phyloP scores from a whole-genome alignment of 1,139 yeast species.

The Hyphopichia burtonii region DNA sequence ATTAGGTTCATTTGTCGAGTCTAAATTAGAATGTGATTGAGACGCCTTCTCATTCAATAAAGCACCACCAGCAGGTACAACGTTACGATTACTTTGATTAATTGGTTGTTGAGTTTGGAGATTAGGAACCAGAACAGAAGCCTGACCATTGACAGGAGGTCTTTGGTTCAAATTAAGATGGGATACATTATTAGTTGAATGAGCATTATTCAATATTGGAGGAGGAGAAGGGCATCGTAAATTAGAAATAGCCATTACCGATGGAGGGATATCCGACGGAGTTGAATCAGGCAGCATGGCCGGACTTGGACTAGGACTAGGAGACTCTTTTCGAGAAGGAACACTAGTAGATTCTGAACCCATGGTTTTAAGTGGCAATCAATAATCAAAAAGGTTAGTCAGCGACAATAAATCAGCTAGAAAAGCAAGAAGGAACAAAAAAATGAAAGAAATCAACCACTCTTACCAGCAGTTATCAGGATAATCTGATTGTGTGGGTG shows the following conservation, averaged over 20 bases:
- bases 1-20: not conserved
- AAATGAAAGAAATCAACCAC: not conserved
- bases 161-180: not conserved
- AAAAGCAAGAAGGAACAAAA: too few species aligned
- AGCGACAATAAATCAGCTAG: too few species aligned
- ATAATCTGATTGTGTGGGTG: too few species aligned
- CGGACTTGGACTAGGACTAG: slow-evolving; percentile 7
- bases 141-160: not conserved
- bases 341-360: too few species aligned
- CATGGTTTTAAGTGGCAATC: too few species aligned
- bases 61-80: slow-evolving; percentile 1
- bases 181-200: not conserved
- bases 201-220: slow-evolving; percentile 50
- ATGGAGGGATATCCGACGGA: slow-evolving; percentile 32
- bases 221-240: slow-evolving; percentile 69
- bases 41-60: not conserved
- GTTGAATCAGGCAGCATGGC: slow-evolving; percentile 4
- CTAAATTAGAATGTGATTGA: not conserved
- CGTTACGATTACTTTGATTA: not conserved
- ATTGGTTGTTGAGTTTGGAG: not conserved
- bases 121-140: not conserved
- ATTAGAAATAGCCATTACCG: slow-evolving; percentile 54
- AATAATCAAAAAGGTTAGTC: too few species aligned
- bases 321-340: slow-evolving; percentile 6
- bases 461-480: too few species aligned